These are phyloP conservation scores for Paraconiothyrium brasiliense DNA, from an alignment of 2,329 filamentous ascomycete genomes.

Conservation along the genomic window DNA sequence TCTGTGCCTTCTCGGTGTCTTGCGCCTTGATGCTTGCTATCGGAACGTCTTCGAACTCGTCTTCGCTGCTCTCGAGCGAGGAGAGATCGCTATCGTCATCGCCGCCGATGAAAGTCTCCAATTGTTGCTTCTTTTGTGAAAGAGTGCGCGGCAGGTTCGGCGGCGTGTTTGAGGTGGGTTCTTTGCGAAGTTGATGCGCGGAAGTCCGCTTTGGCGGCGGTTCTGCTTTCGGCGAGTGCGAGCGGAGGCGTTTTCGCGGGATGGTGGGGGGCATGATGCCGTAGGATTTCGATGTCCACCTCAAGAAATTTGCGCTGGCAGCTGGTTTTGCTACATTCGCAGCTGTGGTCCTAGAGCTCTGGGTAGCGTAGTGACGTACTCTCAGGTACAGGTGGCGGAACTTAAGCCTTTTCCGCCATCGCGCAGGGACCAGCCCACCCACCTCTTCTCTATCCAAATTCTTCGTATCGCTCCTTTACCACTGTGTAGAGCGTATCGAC, in stretches of 20 bases:
- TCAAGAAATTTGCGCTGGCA: background rate
- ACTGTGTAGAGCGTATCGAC: background rate
- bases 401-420: conserved; percentile 6
- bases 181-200: conserved; percentile 39
- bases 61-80: conserved; percentile 53
- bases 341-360: too few species aligned
- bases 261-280: conserved; percentile 72
- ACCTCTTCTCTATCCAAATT: background rate
- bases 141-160: conserved; percentile 44
- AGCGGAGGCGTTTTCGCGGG: conserved; percentile 70
- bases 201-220: conserved; percentile 38
- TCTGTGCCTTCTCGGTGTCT: conserved; percentile 53
- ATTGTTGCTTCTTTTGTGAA: conserved; percentile 47
- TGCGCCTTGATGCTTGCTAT: conserved; percentile 45
- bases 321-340: background rate
- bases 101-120: conserved; percentile 47
- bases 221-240: conserved; percentile 55
- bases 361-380: conserved; percentile 9
- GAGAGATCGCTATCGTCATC: conserved; percentile 54
- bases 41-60: conserved; percentile 61
- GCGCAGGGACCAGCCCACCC: conserved; percentile 2
- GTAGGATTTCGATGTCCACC: background rate
- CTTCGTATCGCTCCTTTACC: background rate
- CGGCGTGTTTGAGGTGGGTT: conserved; percentile 56
- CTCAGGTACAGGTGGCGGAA: conserved; percentile 8